Evolutionary conservation across 176 grass and related monocot species (phyloP), one percentile per base, ranked within the genome.

Genomic region (Eragrostis curvula): DNA sequence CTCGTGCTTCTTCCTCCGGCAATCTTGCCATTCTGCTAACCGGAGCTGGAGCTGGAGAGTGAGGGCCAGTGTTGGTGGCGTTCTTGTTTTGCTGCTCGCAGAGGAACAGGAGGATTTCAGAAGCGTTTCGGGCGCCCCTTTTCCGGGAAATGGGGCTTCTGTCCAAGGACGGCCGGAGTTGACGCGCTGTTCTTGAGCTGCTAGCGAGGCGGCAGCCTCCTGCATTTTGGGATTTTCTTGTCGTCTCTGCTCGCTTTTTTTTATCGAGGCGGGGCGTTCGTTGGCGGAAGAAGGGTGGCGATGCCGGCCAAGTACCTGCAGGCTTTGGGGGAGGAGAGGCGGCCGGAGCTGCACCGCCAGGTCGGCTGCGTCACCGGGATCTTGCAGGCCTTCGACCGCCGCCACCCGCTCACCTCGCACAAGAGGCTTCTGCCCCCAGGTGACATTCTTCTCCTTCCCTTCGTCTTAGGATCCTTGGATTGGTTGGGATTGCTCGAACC

Each of bases 281-380:
- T 17, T 86, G 40, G 48, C 77, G 46, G 62, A 24, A 36, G 46
- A 28, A 72, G 45, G 2, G 47, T 2, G 32, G 47, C 67, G 71
- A 98, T 95, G 96, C 90, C 96, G 21, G 88, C 90, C 48, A 93
- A 91, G 86, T 98, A 95, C 88, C 46, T 98, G 42, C 86, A 88
- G 24, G 50, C 90, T 47, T 77, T 95, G 24, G 79, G 71, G 17
- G 90, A 98, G 21, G 96, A 95, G 5, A 89, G 88, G 67, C 88
- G 88, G 52, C 88, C 86, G 30, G 88, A 98, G 41, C 68, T 95
- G 82, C 80, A 87, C 71, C 92, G 86, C 66, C 92, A 98, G 76
- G 81, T 91, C 32, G 92, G 96, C 2, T 98, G 92, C 85, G 91
- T 93, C 86, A 89, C 92, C 47, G 96, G 92, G 50, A 98, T 95